These are phyloP conservation scores for Lenwebbia sp. DNA, from an alignment of 345 rosid species.

Conservation along the genomic window DNA sequence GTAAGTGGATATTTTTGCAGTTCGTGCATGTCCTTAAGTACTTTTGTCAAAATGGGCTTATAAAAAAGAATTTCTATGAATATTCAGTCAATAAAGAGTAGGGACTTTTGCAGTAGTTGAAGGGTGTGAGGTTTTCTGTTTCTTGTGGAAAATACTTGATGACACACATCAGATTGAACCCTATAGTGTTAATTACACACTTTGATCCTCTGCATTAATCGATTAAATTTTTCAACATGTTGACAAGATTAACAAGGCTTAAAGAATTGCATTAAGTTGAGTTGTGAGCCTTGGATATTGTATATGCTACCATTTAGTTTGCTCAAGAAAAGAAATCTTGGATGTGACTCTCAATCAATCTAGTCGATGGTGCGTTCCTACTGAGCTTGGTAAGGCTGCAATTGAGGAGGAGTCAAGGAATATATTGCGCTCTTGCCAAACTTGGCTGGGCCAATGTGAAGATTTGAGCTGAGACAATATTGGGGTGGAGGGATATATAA, in stretches of 20 bases:
- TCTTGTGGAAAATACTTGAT: neutral
- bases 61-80: neutral
- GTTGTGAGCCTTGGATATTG: neutral
- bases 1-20: neutral
- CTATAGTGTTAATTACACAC: neutral
- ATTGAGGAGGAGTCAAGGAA: neutral
- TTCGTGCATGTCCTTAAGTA: neutral
- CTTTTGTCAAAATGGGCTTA: neutral
- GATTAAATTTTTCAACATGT: too few species aligned
- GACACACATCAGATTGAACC: neutral
- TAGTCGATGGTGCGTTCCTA: neutral
- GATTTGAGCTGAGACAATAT: neutral
- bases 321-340: neutral
- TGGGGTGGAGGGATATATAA: neutral
- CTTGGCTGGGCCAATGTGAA: neutral
- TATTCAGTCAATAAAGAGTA: neutral
- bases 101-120: neutral
- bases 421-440: neutral
- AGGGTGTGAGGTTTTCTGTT: neutral
- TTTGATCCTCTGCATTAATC: neutral
- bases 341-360: neutral
- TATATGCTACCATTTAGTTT: neutral
- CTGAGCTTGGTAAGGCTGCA: neutral
- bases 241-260: neutral
- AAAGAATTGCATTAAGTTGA: neutral